Base-by-base conservation (phyloP, 1,284 basidiomycete genomes). In the Cryptococcus neoformans region DNA sequence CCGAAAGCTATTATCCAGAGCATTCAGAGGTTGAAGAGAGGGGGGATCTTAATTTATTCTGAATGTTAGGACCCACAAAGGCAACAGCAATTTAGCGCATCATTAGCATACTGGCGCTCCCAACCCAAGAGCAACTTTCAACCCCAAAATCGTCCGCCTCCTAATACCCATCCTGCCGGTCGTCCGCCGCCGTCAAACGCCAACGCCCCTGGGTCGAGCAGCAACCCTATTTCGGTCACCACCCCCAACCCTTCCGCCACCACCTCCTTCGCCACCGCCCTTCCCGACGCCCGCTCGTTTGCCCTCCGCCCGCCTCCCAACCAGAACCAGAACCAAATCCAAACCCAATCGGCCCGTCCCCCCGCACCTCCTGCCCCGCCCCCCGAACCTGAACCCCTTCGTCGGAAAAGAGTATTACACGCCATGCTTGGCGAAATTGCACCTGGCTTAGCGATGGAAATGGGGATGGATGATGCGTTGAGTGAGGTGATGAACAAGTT, bases 381-480 rank as follows among this genome's bases (percentile, higher is more conserved):
- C 6, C 62, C 65, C 1, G 70, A 74, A 55, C 59, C 67, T 0
- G 70, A 73, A 44, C 57, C 51, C 5, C 40, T 51, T 0, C 58
- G 70, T 40, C 49, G 73, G 28, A 72, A 70, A 54, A 57, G 74
- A 38, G 70, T 72, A 56, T 58, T 70, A 39, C 64, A 58, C 44
- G 72, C 73, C 46, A 67, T 63, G 52, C 50, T 69, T 36, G 53
- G 49, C 16, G 72, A 74, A 58, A 34, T 63, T 21, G 68, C 63
- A 9, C 69, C 72, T 0, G 70, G 69, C 2, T 53, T 73, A n/a
- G 61, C 68, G 52, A 49, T 72, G 17, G 72, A 76, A 49, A 40
- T 66, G 11, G 73, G 69, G 7, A 48, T 72, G 9, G 64, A 67
- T 28, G 60, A 72, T 46, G 69, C 72, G 3, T 55, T 72, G 14